Conservation (phyloP, 768 basidiomycete genomes). For the Serendipita sp. region DNA sequence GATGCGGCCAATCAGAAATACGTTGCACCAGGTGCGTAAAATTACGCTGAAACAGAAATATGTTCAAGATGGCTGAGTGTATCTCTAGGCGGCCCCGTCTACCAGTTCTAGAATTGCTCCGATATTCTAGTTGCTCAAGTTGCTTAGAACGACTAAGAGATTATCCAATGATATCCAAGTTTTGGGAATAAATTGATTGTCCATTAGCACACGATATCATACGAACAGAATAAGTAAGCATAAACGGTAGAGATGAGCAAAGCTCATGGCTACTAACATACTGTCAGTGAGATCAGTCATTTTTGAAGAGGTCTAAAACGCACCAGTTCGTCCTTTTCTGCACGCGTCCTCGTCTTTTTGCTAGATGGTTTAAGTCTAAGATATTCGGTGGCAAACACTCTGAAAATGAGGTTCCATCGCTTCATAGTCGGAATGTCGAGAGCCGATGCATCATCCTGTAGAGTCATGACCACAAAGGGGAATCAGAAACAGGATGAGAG, state of each 20-base stretch:
- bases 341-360: not conserved
- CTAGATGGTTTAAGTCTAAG: slow-evolving; percentile 29
- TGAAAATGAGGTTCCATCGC: slow-evolving; percentile 76
- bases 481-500: not conserved
- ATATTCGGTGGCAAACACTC: slow-evolving; percentile 85
- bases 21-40: not conserved
- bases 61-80: not conserved
- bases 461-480: too few species aligned
- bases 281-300: not conserved
- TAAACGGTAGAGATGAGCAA: not conserved
- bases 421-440: slow-evolving; percentile 74
- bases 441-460: slow-evolving; percentile 76
- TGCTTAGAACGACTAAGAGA: too few species aligned
- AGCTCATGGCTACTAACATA: not conserved
- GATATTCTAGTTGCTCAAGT: not conserved
- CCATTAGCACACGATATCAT: too few species aligned
- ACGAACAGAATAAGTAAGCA: too few species aligned
- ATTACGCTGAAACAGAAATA: not conserved
- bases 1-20: not conserved
- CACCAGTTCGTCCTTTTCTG: not conserved
- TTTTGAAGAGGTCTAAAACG: not conserved
- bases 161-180: too few species aligned
- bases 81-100: not conserved
- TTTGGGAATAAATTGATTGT: too few species aligned
- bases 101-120: not conserved